A percentile compares a stretch with the other conserved stretches of the same genome.
Evolutionary conservation across 2,329 filamentous ascomycete genomes (phyloP).

Genomic region (Calonectria pauciramosa): DNA sequence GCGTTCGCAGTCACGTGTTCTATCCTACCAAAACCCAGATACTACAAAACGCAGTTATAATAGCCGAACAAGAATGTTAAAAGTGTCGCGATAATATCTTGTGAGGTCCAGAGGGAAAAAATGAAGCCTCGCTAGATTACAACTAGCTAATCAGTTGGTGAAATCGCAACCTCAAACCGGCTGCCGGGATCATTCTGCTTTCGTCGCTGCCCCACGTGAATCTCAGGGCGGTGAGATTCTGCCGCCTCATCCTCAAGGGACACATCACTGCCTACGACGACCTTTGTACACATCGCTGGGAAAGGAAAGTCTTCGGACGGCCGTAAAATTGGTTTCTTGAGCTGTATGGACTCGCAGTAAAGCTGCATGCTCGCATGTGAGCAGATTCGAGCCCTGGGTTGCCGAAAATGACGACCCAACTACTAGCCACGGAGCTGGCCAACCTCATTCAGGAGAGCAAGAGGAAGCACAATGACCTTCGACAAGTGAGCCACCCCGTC

Average conservation of each 20-base stretch:
- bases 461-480: constrained; percentile 90
- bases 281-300: constrained; percentile 44
- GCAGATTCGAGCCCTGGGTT: constrained; percentile 36
- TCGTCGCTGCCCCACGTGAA: constrained; percentile 40
- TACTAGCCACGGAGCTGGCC: constrained; percentile 87
- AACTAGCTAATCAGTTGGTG: not conserved
- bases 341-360: constrained; percentile 46
- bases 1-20: not conserved
- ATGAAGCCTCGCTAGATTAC: not conserved
- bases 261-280: constrained; percentile 38
- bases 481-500: constrained; percentile 71
- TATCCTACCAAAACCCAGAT: not conserved
- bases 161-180: not conserved
- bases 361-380: constrained; percentile 42
- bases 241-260: constrained; percentile 48
- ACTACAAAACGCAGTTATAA: too few species aligned
- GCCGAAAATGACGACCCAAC: constrained; percentile 87
- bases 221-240: constrained; percentile 45
- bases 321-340: constrained; percentile 25
- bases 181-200: not conserved
- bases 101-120: not conserved
- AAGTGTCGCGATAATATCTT: not conserved
- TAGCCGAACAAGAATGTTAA: not conserved
- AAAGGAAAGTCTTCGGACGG: constrained; percentile 35
- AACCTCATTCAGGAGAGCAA: constrained; percentile 97